A percentile compares a stretch with the other conserved stretches of the same genome.
phyloP scores from a whole-genome alignment of 1,284 basidiomycete genomes.

The Ceraceosorus guamensis region DNA sequence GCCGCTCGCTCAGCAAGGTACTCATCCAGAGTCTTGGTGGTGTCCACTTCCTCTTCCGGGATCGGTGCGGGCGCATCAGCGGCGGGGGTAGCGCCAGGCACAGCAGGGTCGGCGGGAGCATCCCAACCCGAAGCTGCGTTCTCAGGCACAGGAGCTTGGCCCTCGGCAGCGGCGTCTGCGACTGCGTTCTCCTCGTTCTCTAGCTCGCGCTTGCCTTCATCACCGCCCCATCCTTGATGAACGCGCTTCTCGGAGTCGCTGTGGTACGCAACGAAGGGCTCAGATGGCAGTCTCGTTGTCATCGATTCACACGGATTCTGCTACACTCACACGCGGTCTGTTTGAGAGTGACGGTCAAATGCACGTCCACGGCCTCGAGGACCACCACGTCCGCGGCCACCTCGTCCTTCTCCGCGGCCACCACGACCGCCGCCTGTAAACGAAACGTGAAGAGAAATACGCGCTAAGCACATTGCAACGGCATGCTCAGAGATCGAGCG shows the following conservation, averaged over 20 bases:
- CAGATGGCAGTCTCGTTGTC: neutral
- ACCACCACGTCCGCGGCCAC: constrained; percentile 50
- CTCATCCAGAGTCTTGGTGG: constrained; percentile 73
- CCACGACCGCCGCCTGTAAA: constrained; percentile 56
- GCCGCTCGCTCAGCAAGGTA: constrained; percentile 66
- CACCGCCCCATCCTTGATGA: constrained; percentile 83
- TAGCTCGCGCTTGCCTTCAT: constrained; percentile 69
- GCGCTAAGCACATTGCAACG: neutral
- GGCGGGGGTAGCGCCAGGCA: constrained; percentile 44
- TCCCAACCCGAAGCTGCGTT: constrained; percentile 31
- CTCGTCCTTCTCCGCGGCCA: constrained; percentile 53
- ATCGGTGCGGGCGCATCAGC: constrained; percentile 42
- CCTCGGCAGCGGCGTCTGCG: constrained; percentile 41
- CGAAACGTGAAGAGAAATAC: neutral
- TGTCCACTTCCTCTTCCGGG: constrained; percentile 79
- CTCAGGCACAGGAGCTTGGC: constrained; percentile 17
- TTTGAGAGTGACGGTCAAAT: constrained; percentile 73
- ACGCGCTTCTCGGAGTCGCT: constrained; percentile 87
- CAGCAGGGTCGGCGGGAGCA: constrained; percentile 37
- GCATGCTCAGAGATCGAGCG: neutral
- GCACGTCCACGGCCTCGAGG: constrained; percentile 61
- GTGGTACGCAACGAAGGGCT: constrained; percentile 5
- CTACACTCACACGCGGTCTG: constrained; percentile 55
- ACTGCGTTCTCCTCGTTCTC: constrained; percentile 65
- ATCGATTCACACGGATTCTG: neutral